Evolutionary conservation across 805 yeast genomes (phyloP).

Genomic region (Candida andamanensis): DNA sequence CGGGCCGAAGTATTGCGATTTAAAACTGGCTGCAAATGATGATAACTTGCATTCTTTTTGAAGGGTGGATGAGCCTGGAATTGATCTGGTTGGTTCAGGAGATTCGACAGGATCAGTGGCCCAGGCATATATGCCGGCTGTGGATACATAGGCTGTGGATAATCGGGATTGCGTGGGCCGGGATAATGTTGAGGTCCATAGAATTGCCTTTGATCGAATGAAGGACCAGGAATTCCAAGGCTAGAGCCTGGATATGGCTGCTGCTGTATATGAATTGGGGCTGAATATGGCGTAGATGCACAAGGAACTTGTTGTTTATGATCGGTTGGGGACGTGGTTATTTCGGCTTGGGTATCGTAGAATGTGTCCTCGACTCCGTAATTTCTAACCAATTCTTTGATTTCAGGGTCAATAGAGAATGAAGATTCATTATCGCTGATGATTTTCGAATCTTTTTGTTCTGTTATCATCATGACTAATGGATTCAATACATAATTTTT

Average conservation of each 20-base stretch:
- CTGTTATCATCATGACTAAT: slow-evolving; percentile 7
- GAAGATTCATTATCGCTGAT: slow-evolving; percentile 9
- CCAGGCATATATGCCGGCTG: too few relatives aligned
- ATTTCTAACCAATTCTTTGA: slow-evolving; percentile 6
- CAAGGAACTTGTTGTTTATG: too few relatives aligned
- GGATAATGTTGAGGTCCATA: background rate
- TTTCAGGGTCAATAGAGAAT: slow-evolving; percentile 8
- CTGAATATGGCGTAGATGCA: too few relatives aligned
- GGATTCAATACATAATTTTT: slow-evolving; percentile 3
- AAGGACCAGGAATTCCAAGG: background rate
- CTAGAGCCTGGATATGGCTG: background rate
- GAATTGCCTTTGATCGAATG: background rate
- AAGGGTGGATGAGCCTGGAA: background rate
- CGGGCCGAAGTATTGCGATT: slow-evolving; percentile 13
- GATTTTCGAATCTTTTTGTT: too few relatives aligned
- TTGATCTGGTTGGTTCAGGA: too few relatives aligned
- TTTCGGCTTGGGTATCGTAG: slow-evolving; percentile 2
- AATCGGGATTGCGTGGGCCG: background rate
- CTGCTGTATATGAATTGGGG: background rate
- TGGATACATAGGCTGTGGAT: too few relatives aligned
- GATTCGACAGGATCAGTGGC: too few relatives aligned
- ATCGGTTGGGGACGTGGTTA: background rate
- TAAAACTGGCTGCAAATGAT: slow-evolving; percentile 17
- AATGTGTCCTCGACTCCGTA: slow-evolving; percentile 9
- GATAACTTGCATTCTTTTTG: slow-evolving; percentile 7